Conservation (phyloP, 768 basidiomycete species). For the Boletus edulis region DNA sequence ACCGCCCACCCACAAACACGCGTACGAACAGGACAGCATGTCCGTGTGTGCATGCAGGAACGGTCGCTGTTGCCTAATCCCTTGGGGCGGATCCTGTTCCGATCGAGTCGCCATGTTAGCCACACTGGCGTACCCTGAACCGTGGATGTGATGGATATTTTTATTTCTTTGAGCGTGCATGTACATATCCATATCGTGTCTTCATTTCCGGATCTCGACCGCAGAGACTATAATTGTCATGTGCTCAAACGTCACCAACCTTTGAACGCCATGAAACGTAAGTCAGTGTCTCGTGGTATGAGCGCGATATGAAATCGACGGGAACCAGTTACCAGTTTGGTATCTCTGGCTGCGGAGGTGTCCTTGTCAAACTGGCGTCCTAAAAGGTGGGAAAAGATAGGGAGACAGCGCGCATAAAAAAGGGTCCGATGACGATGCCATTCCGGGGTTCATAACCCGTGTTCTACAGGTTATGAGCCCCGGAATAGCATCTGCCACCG, state of each 20-base stretch:
- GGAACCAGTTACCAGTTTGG: background rate
- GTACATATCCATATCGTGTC: background rate
- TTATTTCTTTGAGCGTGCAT: background rate
- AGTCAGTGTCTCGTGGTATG: constrained; percentile 4
- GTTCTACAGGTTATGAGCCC: constrained; percentile 27
- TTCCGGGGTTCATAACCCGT: constrained; percentile 15
- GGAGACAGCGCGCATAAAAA: background rate
- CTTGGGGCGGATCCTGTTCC: constrained; percentile 11
- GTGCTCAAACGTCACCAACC: constrained; percentile 10
- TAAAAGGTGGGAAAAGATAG: constrained; percentile 1
- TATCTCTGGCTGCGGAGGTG: background rate
- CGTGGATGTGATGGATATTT: constrained; percentile 4
- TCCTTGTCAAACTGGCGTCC: background rate
- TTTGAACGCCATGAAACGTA: constrained; percentile 15
- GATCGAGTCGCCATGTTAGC: constrained; percentile 14
- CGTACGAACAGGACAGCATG: constrained; percentile 8
- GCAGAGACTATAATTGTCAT: constrained; percentile 5
- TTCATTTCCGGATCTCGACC: constrained; percentile 25
- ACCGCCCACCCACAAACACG: constrained; percentile 9
- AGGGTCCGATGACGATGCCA: constrained; percentile 9
- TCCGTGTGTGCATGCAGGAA: constrained; percentile 11
- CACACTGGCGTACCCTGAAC: background rate
- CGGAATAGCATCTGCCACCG: constrained; percentile 18
- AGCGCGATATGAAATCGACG: background rate
- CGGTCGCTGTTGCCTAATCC: background rate